Conservation (phyloP, 768 basidiomycete species). For the Mycena chlorophos region DNA sequence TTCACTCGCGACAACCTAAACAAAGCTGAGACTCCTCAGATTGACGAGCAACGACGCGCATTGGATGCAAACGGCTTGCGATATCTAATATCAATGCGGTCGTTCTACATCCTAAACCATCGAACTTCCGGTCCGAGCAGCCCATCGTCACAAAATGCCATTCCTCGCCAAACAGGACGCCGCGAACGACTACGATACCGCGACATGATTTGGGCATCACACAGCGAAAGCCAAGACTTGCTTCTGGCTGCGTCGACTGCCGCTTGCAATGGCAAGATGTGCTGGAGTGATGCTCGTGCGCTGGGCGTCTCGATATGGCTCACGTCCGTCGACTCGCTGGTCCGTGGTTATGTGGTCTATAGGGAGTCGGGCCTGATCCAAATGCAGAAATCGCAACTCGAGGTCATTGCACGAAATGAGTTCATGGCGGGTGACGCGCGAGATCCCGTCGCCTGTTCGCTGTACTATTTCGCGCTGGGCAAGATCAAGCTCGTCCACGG, state of each 20-base stretch:
- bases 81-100: slow-evolving; percentile 90
- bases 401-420: slow-evolving; percentile 87
- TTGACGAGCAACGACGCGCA: slow-evolving; percentile 87
- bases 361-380: not conserved
- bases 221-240: slow-evolving; percentile 91
- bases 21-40: slow-evolving; percentile 42
- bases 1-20: not conserved
- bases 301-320: slow-evolving; percentile 90
- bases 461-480: slow-evolving; percentile 93
- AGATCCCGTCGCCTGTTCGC: slow-evolving; percentile 85
- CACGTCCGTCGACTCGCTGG: slow-evolving; percentile 74
- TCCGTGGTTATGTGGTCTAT: slow-evolving; percentile 38
- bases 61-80: slow-evolving; percentile 90
- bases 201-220: slow-evolving; percentile 96
- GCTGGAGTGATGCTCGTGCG: slow-evolving; percentile 85
- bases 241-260: slow-evolving; percentile 67
- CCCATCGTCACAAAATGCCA: slow-evolving; percentile 42
- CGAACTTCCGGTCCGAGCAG: slow-evolving; percentile 54
- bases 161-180: slow-evolving; percentile 52
- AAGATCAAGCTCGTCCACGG: slow-evolving; percentile 92
- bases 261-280: slow-evolving; percentile 82
- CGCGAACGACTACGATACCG: slow-evolving; percentile 84
- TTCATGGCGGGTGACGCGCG: slow-evolving; percentile 86
- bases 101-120: slow-evolving; percentile 82
- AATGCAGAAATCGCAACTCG: slow-evolving; percentile 73